Percentiles rank a stretch among this genome's conserved stretches.
Evolutionary conservation across 371 early-diverging fungal species (phyloP).

Genomic region (Nematocida ausubeli): DNA sequence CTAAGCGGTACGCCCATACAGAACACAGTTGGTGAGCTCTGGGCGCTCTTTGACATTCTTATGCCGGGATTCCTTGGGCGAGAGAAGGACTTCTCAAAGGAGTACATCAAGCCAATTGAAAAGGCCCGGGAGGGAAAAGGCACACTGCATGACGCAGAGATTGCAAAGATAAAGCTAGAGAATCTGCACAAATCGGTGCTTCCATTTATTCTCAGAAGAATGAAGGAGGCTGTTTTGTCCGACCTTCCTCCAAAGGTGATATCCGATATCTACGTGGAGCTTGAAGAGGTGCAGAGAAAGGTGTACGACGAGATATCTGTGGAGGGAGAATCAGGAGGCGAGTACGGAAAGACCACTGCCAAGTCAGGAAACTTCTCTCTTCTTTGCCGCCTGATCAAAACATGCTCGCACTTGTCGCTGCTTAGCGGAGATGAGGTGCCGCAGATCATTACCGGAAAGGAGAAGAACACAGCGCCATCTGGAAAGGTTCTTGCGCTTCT

Average conservation of each 20-base stretch:
- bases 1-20: slow-evolving; percentile 97
- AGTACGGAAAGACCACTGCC: slow-evolving; percentile 43
- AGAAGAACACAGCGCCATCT: slow-evolving; percentile 4
- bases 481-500: slow-evolving; percentile 74
- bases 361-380: slow-evolving; percentile 35
- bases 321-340: not conserved
- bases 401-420: slow-evolving; percentile 36
- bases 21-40: slow-evolving; percentile 73
- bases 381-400: slow-evolving; percentile 31
- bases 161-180: slow-evolving; percentile 71
- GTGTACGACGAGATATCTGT: slow-evolving; percentile 81
- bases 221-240: slow-evolving; percentile 93
- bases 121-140: slow-evolving; percentile 45
- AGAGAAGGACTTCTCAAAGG: slow-evolving; percentile 59
- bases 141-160: slow-evolving; percentile 49
- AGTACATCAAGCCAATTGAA: slow-evolving; percentile 71
- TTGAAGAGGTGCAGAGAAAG: slow-evolving; percentile 75
- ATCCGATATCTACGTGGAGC: slow-evolving; percentile 87
- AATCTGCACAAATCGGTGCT: slow-evolving; percentile 87
- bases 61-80: slow-evolving; percentile 78
- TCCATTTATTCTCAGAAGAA: slow-evolving; percentile 87
- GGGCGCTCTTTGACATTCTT: slow-evolving; percentile 78
- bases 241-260: slow-evolving; percentile 98
- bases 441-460: slow-evolving; percentile 2
- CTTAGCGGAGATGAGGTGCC: slow-evolving; percentile 17